phyloP scores from a whole-genome alignment of 2,329 filamentous ascomycete species.

The Aspergillus floridensis region DNA sequence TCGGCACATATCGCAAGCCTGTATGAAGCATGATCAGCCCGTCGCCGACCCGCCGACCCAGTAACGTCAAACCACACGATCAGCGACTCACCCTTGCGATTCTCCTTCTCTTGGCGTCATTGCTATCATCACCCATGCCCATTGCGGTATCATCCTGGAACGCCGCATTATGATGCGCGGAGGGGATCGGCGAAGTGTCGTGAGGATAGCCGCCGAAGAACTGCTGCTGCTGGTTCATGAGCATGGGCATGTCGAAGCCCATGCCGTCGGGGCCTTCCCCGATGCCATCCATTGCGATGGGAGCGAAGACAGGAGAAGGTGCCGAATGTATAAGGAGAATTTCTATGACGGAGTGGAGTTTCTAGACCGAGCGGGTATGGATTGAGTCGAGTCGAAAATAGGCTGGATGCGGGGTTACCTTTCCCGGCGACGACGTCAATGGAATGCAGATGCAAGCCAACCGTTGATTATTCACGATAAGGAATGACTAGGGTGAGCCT shows the following conservation, averaged over 20 bases:
- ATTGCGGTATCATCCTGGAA: slow-evolving; percentile 47
- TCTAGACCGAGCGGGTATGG: slow-evolving; percentile 16
- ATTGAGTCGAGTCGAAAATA: slow-evolving; percentile 10
- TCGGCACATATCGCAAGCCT: slow-evolving; percentile 95
- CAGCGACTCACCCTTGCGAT: slow-evolving; percentile 71
- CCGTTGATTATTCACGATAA: slow-evolving; percentile 6
- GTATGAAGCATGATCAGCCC: slow-evolving; percentile 15
- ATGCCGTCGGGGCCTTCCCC: slow-evolving; percentile 39
- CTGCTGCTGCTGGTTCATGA: slow-evolving; percentile 64
- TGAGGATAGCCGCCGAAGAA: slow-evolving; percentile 64
- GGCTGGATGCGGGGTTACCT: slow-evolving; percentile 22
- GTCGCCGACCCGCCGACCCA: neutral
- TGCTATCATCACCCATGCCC: slow-evolving; percentile 53
- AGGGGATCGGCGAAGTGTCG: slow-evolving; percentile 59
- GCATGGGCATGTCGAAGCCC: slow-evolving; percentile 48
- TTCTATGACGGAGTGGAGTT: slow-evolving; percentile 19
- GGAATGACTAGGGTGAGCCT: slow-evolving; percentile 17
- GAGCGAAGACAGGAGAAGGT: slow-evolving; percentile 2
- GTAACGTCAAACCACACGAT: neutral
- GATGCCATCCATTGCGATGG: slow-evolving; percentile 33
- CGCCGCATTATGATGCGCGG: slow-evolving; percentile 44
- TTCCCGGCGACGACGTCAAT: slow-evolving; percentile 12
- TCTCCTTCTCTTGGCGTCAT: slow-evolving; percentile 82
- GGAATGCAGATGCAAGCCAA: neutral
- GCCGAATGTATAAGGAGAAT: slow-evolving; percentile 1